phyloP scores from a whole-genome alignment of 2,329 filamentous ascomycete species.

The Pseudogymnoascus verrucosus region DNA sequence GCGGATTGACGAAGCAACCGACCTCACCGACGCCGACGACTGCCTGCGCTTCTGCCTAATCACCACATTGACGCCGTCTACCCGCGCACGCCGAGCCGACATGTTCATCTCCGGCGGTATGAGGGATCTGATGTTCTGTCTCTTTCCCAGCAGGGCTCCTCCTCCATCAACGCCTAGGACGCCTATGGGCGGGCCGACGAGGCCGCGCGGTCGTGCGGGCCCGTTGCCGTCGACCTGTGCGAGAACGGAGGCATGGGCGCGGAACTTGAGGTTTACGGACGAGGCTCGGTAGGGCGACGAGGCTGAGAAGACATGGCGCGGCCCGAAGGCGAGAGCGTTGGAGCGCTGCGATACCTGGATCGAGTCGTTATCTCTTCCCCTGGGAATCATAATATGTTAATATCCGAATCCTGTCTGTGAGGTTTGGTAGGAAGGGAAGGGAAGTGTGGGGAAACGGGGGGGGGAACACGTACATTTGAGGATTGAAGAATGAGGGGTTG shows the following conservation, averaged over 20 bases:
- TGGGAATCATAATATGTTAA: conserved; percentile 1
- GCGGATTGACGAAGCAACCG: conserved; percentile 13
- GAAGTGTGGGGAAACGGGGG: neutral
- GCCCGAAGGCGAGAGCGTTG: conserved; percentile 17
- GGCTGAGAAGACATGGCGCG: conserved; percentile 13
- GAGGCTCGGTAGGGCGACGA: conserved; percentile 10
- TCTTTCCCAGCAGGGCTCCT: neutral
- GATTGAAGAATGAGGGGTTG: neutral
- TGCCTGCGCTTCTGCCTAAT: conserved; percentile 12
- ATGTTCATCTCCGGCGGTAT: conserved; percentile 10
- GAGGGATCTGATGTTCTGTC: conserved; percentile 12
- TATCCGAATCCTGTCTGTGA: neutral
- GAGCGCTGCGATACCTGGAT: conserved; percentile 15
- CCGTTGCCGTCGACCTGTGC: conserved; percentile 14
- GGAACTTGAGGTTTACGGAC: conserved; percentile 2
- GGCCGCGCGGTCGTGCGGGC: conserved; percentile 11
- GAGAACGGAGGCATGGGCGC: conserved; percentile 9
- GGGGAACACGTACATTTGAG: neutral
- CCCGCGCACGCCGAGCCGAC: neutral
- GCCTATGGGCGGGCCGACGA: neutral
- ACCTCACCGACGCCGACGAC: conserved; percentile 14
- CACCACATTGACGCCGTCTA: neutral
- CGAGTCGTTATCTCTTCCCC: conserved; percentile 13
- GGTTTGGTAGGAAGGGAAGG: neutral
- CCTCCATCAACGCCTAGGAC: neutral